Conservation (phyloP, 306 rosid species). For the Luffa aegyptiaca region DNA sequence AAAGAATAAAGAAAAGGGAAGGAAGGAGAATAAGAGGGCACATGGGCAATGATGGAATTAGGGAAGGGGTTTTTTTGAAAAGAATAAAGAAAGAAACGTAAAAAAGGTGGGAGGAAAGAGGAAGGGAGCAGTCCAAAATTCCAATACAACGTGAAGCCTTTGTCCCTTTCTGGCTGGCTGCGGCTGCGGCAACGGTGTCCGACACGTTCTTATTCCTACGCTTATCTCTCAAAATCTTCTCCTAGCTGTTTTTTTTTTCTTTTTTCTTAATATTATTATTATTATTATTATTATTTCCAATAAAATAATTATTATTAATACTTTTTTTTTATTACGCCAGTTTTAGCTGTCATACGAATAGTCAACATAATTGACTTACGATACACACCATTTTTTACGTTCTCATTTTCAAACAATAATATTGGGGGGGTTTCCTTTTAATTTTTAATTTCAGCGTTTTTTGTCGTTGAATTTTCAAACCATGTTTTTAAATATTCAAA, state of each 20-base stretch:
- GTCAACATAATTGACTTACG: background rate
- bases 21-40: background rate
- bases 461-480: too few species aligned
- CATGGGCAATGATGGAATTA: background rate
- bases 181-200: background rate
- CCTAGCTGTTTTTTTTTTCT: background rate
- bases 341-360: background rate
- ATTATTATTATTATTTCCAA: background rate
- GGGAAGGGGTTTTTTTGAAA: background rate
- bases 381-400: background rate
- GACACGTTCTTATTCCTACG: background rate
- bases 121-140: background rate
- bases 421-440: background rate
- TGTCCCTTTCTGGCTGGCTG: background rate
- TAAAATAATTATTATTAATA: too few species aligned
- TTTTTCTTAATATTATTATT: background rate
- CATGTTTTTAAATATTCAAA: too few species aligned
- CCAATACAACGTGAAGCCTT: background rate
- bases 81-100: background rate
- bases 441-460: background rate
- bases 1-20: too few species aligned
- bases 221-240: background rate
- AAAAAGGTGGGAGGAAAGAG: background rate
- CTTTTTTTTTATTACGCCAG: background rate
- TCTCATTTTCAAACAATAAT: background rate